Percentiles rank a stretch among this genome's conserved stretches.
Evolutionary conservation across 169 alveolate genomes (phyloP).

Genomic region (Blepharisma undulans): DNA sequence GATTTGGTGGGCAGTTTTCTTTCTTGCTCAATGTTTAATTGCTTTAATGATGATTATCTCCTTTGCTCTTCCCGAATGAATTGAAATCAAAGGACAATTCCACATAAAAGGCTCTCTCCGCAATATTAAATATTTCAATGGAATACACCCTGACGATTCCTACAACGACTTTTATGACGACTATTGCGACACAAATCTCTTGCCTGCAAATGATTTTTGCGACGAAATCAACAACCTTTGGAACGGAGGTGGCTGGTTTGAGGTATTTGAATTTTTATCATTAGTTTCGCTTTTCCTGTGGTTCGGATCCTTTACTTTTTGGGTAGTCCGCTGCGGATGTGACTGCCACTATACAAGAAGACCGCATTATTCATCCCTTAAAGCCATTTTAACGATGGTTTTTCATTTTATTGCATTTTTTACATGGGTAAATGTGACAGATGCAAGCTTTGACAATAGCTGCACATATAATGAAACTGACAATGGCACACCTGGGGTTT

Average conservation of each 20-base stretch:
- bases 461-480: background rate
- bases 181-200: background rate
- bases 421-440: background rate
- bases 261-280: background rate
- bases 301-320: background rate
- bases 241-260: background rate
- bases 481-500: background rate
- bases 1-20: background rate
- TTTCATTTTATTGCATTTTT: background rate
- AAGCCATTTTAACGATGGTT: background rate
- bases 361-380: background rate
- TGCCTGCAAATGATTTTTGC: background rate
- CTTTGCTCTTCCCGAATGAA: background rate
- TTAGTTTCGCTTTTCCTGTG: background rate
- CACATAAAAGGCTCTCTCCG: background rate
- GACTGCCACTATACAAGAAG: background rate
- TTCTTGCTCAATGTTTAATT: background rate
- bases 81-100: background rate
- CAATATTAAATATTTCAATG: background rate
- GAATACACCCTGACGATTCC: background rate
- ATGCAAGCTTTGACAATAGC: background rate
- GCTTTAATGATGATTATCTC: background rate
- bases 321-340: background rate
- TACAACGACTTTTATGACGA: background rate
- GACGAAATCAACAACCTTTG: background rate